Evolutionary conservation across 2,329 filamentous ascomycete species (phyloP), one percentile per base, ranked within the genome.

Genomic region (Epichloe elymi): DNA sequence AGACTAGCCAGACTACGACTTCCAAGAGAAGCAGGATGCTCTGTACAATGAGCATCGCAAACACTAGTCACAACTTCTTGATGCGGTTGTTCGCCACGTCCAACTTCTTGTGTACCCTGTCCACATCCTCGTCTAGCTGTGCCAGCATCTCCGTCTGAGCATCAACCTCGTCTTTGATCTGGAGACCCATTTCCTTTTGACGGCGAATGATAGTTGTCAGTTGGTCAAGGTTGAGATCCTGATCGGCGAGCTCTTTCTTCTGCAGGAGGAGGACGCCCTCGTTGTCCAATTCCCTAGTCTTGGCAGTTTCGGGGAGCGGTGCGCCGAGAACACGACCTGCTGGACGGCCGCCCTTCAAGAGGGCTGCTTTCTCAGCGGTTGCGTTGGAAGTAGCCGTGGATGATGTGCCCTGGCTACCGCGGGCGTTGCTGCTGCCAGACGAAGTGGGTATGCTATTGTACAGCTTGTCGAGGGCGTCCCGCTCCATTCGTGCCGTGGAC

Each of bases 221-320:
- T 58, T 80, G 74, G 17, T 85, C 76, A 3, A 93, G 76, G 58
- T 86, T 83, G 58, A 82, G 65, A 57, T 93, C 87, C 61, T 94
- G 87, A 56, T 86, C 80, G 49, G 74, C 62, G 74, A 91, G 87
- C 64, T 87, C 79, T 60, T 86, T 76, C 58, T 80, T 74, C 65
- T 93, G 87, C 54, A 93, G 67, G 63, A 85, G 78, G 54, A 90
- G 59, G 17, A 93, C 81, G 0, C 85, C 86, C 4, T 74, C 66
- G 58, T 93, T 93, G 61, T 88, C 86, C 50, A 88, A 67, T 64
- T 91, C 86, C 12, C 86, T 70, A 42, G 87, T 91, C 55, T 80
- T 78, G 52, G 86, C 82, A 15, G 85, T 90, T 67, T 94, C 87
- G 1, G 82, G 77, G 2, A 84, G 69, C 2, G 85, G 85, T 0